Evolutionary conservation across 441 rosid genomes (phyloP).

Genomic region (Metrosideros polymorpha): DNA sequence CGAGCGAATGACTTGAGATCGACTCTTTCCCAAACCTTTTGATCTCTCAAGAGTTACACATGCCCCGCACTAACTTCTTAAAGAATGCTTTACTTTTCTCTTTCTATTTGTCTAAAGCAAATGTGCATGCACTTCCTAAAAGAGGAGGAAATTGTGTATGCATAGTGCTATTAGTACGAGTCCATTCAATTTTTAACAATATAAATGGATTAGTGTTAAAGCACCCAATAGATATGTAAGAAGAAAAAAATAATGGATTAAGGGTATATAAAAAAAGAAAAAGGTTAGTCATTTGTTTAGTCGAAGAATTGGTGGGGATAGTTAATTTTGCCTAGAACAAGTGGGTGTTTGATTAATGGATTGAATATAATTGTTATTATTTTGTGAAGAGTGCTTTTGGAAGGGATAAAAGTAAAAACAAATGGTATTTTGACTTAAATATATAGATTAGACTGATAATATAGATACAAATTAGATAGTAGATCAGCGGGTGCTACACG

Average conservation of each 20-base stretch:
- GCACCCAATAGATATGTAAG: not conserved
- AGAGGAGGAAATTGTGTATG: not conserved
- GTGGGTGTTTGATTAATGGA: no score
- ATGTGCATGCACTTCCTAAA: not conserved
- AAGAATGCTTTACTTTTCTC: not conserved
- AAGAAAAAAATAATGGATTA: no score
- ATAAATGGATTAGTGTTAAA: not conserved
- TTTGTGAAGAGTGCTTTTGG: not conserved
- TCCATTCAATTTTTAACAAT: not conserved
- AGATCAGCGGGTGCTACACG: not conserved
- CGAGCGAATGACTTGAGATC: not conserved
- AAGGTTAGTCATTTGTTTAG: not conserved
- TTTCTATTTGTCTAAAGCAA: not conserved
- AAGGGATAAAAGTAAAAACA: not conserved
- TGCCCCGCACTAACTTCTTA: not conserved
- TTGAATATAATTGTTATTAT: no score
- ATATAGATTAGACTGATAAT: not conserved
- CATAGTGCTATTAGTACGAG: not conserved
- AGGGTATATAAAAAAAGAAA: not conserved
- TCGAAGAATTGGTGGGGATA: not conserved
- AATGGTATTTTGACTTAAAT: not conserved
- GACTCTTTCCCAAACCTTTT: not conserved
- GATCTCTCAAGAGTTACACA: no score
- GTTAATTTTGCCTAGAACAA: not conserved
- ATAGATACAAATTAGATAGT: not conserved